Base-by-base conservation (phyloP, 1,284 basidiomycete species). In the Sphagnurus paluster region DNA sequence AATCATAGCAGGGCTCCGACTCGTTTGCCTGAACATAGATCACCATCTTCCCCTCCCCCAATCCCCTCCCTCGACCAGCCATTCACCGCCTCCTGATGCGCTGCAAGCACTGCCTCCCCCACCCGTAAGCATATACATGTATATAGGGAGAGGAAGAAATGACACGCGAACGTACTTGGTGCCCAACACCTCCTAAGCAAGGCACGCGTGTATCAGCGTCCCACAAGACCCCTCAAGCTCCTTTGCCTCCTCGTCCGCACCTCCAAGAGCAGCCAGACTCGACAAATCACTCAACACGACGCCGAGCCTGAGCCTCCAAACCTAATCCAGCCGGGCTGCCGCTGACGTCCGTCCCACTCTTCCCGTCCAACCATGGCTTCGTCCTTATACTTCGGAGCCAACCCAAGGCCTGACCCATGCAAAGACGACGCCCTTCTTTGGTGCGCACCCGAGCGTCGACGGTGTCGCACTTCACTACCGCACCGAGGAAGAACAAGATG, bases 361-460 rank as follows among this genome's bases (percentile, higher is more conserved):
- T n/a, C n/a, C n/a, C n/a, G n/a, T n/a, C n/a, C n/a, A n/a, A n/a
- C n/a, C n/a, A n/a, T n/a, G n/a, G n/a, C n/a, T n/a, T n/a, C n/a
- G n/a, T n/a, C n/a, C n/a, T n/a, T 14, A 30, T 10, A 4, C 11
- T 7, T 4, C 28, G 11, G 11, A 30, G 7, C 2, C 4, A 3
- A 30, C 3, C 28, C 28, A 7, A 13, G 88, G 46, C 0, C 85
- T 87, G 52, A 84, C 84, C 5, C 59, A 62, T 0, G 84, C 80
- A 65, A 87, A 90, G 0, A 85, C n/a, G n/a, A n/a, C 68, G 42
- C 77, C 80, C 48, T 83, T 74, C 63, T 84, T 85, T 2, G 87
- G 87, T 47, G 79, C 83, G 14, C 85, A 71, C 25, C 86, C 87
- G n/a, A n/a, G n/a, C n/a, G n/a, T n/a, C n/a, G 0, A 84, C 77